A percentile compares a stretch with the other conserved stretches of the same genome.
Evolutionary conservation across 805 yeast species (phyloP).

Genomic region (Martiniozyma abietophila): DNA sequence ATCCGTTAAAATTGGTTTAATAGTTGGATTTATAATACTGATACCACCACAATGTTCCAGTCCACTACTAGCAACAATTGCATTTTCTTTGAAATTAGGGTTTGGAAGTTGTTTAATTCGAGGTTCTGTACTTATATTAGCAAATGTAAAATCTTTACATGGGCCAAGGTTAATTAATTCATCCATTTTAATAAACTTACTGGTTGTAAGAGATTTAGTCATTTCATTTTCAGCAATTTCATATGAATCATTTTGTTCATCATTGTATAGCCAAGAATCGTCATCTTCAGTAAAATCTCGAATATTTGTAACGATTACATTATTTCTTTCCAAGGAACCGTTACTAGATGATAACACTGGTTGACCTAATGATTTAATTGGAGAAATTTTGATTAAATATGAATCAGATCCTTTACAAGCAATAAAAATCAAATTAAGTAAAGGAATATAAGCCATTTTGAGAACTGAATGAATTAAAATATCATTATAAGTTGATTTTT

Average conservation of each 20-base stretch:
- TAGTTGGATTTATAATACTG: slow-evolving; percentile 54
- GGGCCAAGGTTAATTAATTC: slow-evolving; percentile 63
- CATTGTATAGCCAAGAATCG: slow-evolving; percentile 33
- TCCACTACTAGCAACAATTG: slow-evolving; percentile 66
- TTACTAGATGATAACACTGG: slow-evolving; percentile 3
- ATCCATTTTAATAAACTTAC: slow-evolving; percentile 42
- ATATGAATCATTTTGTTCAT: slow-evolving; percentile 24
- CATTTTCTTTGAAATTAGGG: slow-evolving; percentile 57
- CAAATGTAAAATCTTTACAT: slow-evolving; percentile 56
- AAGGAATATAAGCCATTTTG: slow-evolving; percentile 31
- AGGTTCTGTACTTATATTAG: slow-evolving; percentile 44
- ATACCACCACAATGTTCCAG: slow-evolving; percentile 44
- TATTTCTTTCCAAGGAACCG: no score
- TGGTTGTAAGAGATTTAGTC: slow-evolving; percentile 12
- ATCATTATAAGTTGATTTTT: slow-evolving; percentile 15
- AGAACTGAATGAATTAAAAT: slow-evolving; percentile 29
- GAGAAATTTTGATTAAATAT: slow-evolving; percentile 33
- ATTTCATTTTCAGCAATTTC: slow-evolving; percentile 6
- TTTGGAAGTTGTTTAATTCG: slow-evolving; percentile 54
- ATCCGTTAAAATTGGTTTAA: slow-evolving; percentile 59
- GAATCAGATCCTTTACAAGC: slow-evolving; percentile 56
- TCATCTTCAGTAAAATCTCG: slow-evolving; percentile 31
- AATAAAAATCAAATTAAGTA: slow-evolving; percentile 41
- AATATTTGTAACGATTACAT: slow-evolving; percentile 8
- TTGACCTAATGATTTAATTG: slow-evolving; percentile 2